phyloP scores from a whole-genome alignment of 1,284 basidiomycete species.

The Trichosporon faecale region DNA sequence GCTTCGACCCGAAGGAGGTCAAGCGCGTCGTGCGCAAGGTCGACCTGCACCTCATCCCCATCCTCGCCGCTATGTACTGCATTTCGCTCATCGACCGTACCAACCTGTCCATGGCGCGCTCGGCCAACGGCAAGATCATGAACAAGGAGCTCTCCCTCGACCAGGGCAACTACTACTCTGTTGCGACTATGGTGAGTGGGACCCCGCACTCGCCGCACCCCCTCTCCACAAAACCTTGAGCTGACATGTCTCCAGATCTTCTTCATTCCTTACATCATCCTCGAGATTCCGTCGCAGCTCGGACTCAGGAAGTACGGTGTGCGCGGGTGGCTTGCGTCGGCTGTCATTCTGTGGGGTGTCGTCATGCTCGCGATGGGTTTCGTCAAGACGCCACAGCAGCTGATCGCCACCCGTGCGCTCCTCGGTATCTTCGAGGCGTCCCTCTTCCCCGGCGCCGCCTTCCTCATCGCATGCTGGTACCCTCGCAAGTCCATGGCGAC shows the following conservation, averaged over 20 bases:
- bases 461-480: constrained; percentile 29
- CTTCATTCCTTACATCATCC: constrained; percentile 51
- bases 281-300: constrained; percentile 34
- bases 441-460: constrained; percentile 30
- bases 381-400: constrained; percentile 34
- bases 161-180: constrained; percentile 7
- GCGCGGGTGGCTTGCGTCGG: constrained; percentile 14
- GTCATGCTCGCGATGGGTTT: constrained; percentile 41
- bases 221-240: neutral
- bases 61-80: constrained; percentile 16
- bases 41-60: constrained; percentile 17
- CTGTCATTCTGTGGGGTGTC: constrained; percentile 42
- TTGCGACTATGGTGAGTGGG: constrained; percentile 1
- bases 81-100: constrained; percentile 18
- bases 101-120: constrained; percentile 26
- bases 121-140: constrained; percentile 24
- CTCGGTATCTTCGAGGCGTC: constrained; percentile 34
- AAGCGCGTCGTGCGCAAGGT: constrained; percentile 15
- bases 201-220: too few relatives aligned
- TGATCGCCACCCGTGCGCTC: constrained; percentile 26
- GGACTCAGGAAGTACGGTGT: constrained; percentile 27
- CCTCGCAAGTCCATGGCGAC: constrained; percentile 20
- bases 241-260: constrained; percentile 28
- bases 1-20: constrained; percentile 12
- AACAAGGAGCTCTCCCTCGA: constrained; percentile 24